Conservation (phyloP, 2,329 filamentous ascomycete genomes). For the Zymoseptoria pseudotritici region DNA sequence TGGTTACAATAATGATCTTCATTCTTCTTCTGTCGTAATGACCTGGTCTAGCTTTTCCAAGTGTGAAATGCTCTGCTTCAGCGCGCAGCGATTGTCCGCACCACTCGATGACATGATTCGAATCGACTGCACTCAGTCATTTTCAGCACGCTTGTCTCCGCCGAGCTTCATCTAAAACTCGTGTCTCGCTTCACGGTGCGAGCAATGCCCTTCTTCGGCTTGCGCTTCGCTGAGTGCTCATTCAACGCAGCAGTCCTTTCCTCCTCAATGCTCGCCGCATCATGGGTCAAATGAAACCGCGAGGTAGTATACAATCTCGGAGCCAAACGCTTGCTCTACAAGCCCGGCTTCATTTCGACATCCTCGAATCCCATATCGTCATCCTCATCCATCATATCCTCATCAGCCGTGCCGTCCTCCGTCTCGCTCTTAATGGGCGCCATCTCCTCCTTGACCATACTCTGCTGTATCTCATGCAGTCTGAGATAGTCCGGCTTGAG, state of each 20-base stretch:
- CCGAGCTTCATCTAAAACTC: background rate
- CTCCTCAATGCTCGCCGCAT: background rate
- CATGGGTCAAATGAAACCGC: conserved; percentile 7
- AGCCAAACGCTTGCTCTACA: background rate
- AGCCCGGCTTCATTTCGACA: conserved; percentile 23
- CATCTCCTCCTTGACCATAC: conserved; percentile 43
- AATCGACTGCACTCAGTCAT: too few species aligned
- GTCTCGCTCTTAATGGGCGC: conserved; percentile 33
- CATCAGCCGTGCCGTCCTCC: conserved; percentile 31
- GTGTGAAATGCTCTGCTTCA: background rate
- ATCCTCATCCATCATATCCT: conserved; percentile 42
- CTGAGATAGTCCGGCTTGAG: conserved; percentile 63
- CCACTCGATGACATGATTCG: background rate
- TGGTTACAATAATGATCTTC: background rate
- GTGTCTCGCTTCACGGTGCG: background rate
- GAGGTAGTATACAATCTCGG: background rate
- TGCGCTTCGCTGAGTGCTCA: background rate
- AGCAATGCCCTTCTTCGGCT: background rate
- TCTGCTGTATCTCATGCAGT: conserved; percentile 34
- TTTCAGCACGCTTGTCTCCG: too few species aligned
- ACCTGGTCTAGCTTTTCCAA: background rate
- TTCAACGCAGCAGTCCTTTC: background rate
- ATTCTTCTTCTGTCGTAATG: background rate
- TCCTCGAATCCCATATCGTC: conserved; percentile 45
- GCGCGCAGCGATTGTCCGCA: background rate